Base-by-base conservation (phyloP, 2,329 filamentous ascomycete species). In the Stenocarpella maydis region DNA sequence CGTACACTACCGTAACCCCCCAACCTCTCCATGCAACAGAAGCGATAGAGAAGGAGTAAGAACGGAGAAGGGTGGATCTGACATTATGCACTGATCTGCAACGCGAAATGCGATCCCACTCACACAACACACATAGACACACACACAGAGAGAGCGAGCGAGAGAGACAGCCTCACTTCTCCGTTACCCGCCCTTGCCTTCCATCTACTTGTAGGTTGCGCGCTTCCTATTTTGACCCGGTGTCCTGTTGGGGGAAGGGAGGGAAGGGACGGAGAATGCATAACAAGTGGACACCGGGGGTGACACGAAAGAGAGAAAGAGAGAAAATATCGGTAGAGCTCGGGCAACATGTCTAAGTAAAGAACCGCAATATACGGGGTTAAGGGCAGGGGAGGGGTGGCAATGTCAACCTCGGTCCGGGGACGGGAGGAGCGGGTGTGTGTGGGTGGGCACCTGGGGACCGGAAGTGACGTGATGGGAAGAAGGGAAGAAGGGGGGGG, bases 81-180 rank as follows among this genome's bases (percentile, higher is more conserved):
- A 37, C 43, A 49, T 63, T 63, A 63, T 63, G 58, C 58, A 63
- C 58, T 49, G 58, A 63, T 63, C 58, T 63, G 58, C 58, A 49
- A 49, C 14, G 58, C 58, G 28, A 49, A 63, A 63, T 63, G 58
- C 58, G 43, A 63, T 63, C 31, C 26, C 43, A 63, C 58, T 37
- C 58, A 61, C 58, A 61, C 47, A 4, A 24, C 31, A 34, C 31
- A 34, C 31, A 34, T 9, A 34, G 9, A 34, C 31, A 34, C 31
- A 34, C 31, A 34, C 4, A 34, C 31, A 34, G n/a, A n/a, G n/a
- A n/a, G n/a, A n/a, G n/a, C n/a, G n/a, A n/a, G n/a, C n/a, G n/a
- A n/a, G n/a, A n/a, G n/a, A n/a, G n/a, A 21, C 3, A 24, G 12
- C 19, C 21, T n/a, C 21, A 37, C 21, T 4, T 24, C 31, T 21